phyloP scores from a whole-genome alignment of 495 filamentous ascomycete species.

The Hypoxylon subgilvum region DNA sequence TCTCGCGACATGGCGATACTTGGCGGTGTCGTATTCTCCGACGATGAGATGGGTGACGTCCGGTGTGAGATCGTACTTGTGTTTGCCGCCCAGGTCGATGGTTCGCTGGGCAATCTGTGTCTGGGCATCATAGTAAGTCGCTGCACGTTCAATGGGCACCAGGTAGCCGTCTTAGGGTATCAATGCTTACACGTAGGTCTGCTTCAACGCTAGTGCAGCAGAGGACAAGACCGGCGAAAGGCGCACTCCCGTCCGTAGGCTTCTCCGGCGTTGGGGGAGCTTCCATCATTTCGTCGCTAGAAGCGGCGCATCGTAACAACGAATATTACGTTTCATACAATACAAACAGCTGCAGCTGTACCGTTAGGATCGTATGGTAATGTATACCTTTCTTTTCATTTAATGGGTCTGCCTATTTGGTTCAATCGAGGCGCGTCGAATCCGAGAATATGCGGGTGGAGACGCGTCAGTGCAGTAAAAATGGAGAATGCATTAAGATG shows the following conservation, averaged over 20 bases:
- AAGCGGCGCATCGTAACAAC: slow-evolving; percentile 27
- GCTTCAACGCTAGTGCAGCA: slow-evolving; percentile 89
- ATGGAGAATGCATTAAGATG: no score
- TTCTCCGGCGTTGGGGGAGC: slow-evolving; percentile 29
- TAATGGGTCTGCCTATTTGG: neutral
- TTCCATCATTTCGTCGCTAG: slow-evolving; percentile 23
- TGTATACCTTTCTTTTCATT: neutral
- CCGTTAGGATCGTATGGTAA: neutral
- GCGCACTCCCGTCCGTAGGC: slow-evolving; percentile 57
- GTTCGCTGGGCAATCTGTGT: slow-evolving; percentile 71
- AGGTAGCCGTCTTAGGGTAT: no score
- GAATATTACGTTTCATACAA: no score
- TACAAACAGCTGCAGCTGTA: neutral
- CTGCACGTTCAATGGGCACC: no score
- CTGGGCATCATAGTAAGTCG: no score
- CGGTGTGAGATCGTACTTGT: slow-evolving; percentile 89
- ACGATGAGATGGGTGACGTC: slow-evolving; percentile 95
- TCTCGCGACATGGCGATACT: slow-evolving; percentile 93
- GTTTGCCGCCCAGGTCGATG: slow-evolving; percentile 80
- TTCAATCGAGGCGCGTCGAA: slow-evolving; percentile 8
- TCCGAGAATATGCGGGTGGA: slow-evolving; percentile 10
- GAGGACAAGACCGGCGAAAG: slow-evolving; percentile 80
- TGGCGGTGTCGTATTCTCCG: slow-evolving; percentile 82
- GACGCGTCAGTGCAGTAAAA: slow-evolving; percentile 3
- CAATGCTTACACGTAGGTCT: slow-evolving; percentile 74